Conservation (phyloP, 2,329 filamentous ascomycete genomes). For the Ophiostoma angusticollis region DNA sequence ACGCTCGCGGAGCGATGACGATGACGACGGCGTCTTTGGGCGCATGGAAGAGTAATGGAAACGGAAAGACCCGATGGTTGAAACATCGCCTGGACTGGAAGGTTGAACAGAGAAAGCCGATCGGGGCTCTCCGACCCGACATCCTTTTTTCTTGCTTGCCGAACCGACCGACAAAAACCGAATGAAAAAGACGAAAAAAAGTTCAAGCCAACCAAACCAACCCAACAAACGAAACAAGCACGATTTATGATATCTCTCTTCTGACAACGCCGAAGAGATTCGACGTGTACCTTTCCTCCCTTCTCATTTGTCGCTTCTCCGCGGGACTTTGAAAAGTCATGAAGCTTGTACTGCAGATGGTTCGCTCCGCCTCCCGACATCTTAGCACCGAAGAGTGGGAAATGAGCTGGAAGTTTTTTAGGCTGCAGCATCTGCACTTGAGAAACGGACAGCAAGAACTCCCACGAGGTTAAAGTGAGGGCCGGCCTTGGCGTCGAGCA, state of each 20-base stretch:
- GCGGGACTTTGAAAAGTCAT: neutral
- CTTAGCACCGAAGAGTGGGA: conserved; percentile 58
- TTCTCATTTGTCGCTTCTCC: conserved; percentile 1
- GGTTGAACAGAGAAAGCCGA: neutral
- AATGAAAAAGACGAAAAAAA: conserved; percentile 4
- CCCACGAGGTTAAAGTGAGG: conserved; percentile 63
- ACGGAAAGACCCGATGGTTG: neutral
- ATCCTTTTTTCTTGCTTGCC: neutral
- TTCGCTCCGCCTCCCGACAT: conserved; percentile 49
- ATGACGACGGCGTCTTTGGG: conserved; percentile 92
- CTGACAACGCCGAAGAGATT: conserved; percentile 25
- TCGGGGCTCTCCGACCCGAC: too few relatives aligned
- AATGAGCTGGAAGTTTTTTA: conserved; percentile 2
- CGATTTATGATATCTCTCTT: conserved; percentile 26
- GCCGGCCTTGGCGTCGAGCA: conserved; percentile 52
- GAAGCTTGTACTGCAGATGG: conserved; percentile 29
- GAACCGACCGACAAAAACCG: conserved; percentile 3
- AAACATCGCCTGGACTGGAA: neutral
- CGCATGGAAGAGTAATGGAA: conserved; percentile 73
- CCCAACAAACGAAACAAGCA: neutral
- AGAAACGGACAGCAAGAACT: too few relatives aligned
- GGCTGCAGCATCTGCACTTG: too few relatives aligned
- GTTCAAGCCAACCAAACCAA: neutral
- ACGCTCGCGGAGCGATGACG: conserved; percentile 63
- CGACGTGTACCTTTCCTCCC: conserved; percentile 28